Percentiles rank a stretch among this genome's conserved stretches.
Conservation (phyloP, 1,139 yeast genomes). For the Trichomonascaceae sp. region DNA sequence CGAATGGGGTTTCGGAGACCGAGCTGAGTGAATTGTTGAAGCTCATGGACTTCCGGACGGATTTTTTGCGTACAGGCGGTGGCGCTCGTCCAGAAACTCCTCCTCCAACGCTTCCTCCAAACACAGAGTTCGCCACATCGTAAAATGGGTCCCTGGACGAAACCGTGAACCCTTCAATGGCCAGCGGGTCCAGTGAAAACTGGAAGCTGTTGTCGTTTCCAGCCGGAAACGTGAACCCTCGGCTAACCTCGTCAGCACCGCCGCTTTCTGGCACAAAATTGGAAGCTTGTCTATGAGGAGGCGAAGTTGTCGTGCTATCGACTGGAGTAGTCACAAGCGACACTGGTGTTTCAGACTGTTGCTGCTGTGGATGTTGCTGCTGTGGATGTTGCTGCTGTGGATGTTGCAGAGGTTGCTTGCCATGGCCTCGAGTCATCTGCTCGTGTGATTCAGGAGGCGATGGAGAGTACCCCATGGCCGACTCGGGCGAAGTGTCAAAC, state of each 20-base stretch:
- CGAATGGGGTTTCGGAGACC: not conserved
- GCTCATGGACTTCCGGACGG: too few species aligned
- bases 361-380: not conserved
- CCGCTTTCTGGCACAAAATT: too few species aligned
- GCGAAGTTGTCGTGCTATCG: slow-evolving; percentile 1
- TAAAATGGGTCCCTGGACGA: too few species aligned
- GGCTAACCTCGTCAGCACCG: too few species aligned
- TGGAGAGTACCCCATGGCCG: slow-evolving; percentile 7
- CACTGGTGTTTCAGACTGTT: not conserved
- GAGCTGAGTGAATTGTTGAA: not conserved
- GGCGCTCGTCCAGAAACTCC: too few species aligned
- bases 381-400: not conserved
- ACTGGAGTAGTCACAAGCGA: not conserved
- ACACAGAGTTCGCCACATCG: too few species aligned
- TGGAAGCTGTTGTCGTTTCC: slow-evolving; percentile 14
- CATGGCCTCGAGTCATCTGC: not conserved
- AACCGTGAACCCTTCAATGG: slow-evolving; percentile 20
- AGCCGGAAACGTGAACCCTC: not conserved
- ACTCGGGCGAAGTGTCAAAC: slow-evolving; percentile 13
- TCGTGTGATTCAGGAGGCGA: slow-evolving; percentile 5
- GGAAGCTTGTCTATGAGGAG: too few species aligned
- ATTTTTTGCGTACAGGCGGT: too few species aligned
- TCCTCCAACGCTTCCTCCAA: too few species aligned
- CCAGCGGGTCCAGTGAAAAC: slow-evolving; percentile 20
- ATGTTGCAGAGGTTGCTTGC: not conserved